Conservation (phyloP, 2,329 filamentous ascomycete genomes). For the Penicillium sp. region DNA sequence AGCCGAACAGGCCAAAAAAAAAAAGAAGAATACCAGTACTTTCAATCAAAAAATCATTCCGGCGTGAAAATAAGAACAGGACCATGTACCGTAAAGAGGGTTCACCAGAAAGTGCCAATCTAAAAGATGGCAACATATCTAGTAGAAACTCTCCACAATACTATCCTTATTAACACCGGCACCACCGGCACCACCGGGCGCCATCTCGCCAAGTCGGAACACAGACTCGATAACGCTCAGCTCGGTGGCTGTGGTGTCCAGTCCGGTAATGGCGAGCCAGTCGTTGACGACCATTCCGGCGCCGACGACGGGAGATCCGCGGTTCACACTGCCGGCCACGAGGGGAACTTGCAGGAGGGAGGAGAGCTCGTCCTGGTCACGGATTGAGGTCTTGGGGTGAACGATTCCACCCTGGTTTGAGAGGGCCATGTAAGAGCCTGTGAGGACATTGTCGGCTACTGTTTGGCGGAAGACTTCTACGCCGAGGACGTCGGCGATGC, state of each 20-base stretch:
- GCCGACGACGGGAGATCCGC: conserved; percentile 90
- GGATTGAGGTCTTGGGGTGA: conserved; percentile 93
- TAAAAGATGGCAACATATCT: conserved; percentile 33
- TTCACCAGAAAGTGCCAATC: conserved; percentile 1
- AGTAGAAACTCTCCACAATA: conserved; percentile 99
- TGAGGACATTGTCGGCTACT: conserved; percentile 93
- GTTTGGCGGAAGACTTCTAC: conserved; percentile 73
- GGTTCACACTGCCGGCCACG: conserved; percentile 90
- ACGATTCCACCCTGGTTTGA: conserved; percentile 96
- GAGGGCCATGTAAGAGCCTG: conserved; percentile 93
- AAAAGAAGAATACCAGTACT: conserved; percentile 8
- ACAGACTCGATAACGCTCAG: conserved; percentile 94
- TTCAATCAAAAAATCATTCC: conserved; percentile 9
- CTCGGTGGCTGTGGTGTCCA: conserved; percentile 96
- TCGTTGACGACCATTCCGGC: conserved; percentile 97
- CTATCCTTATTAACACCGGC: conserved; percentile 75
- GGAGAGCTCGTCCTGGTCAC: conserved; percentile 96
- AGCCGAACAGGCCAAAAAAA: conserved; percentile 5
- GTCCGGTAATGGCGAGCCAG: conserved; percentile 91
- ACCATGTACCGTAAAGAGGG: conserved; percentile 2
- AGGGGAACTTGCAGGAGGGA: conserved; percentile 92
- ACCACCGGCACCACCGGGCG: conserved; percentile 60
- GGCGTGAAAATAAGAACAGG: conserved; percentile 13
- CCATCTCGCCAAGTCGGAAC: conserved; percentile 87
- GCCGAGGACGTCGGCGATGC: conserved; percentile 78